phyloP scores from a whole-genome alignment of 257 asterid species.

The Nyctanthes arbortristis region DNA sequence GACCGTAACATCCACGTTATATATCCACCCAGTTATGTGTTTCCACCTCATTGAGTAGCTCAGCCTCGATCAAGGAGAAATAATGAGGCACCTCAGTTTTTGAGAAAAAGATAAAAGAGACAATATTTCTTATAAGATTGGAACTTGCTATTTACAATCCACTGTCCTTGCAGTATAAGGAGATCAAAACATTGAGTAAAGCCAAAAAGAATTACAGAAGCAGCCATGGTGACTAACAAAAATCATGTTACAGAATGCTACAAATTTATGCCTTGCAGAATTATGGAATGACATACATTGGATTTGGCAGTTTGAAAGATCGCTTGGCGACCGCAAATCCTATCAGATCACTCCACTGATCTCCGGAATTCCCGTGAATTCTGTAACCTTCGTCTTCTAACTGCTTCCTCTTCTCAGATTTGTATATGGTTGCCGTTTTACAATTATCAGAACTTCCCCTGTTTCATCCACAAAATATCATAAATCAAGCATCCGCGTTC shows the following conservation, averaged over 20 bases:
- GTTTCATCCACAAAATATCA: slow-evolving; percentile 22
- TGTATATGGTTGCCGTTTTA: slow-evolving; percentile 57
- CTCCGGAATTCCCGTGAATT: slow-evolving; percentile 79
- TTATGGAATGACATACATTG: slow-evolving; percentile 61
- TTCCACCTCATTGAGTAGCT: too few species aligned
- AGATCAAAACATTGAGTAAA: too few species aligned
- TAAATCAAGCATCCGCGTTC: background rate
- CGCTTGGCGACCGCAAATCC: slow-evolving; percentile 69
- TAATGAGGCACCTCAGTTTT: too few species aligned
- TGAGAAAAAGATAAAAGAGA: too few species aligned
- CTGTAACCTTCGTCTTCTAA: slow-evolving; percentile 73
- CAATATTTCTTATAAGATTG: too few species aligned
- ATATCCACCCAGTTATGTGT: too few species aligned
- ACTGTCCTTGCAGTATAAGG: too few species aligned
- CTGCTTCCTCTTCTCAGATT: slow-evolving; percentile 79
- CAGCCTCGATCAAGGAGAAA: too few species aligned
- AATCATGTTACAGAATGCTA: background rate
- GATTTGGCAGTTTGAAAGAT: slow-evolving; percentile 90
- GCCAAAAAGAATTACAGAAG: background rate
- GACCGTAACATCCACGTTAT: too few species aligned
- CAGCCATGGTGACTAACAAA: background rate
- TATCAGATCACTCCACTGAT: slow-evolving; percentile 87
- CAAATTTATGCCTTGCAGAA: background rate
- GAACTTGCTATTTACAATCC: too few species aligned
- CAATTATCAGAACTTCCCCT: slow-evolving; percentile 70